phyloP scores from a whole-genome alignment of 2,329 filamentous ascomycete species.

The Aspergillus costaricaensis region DNA sequence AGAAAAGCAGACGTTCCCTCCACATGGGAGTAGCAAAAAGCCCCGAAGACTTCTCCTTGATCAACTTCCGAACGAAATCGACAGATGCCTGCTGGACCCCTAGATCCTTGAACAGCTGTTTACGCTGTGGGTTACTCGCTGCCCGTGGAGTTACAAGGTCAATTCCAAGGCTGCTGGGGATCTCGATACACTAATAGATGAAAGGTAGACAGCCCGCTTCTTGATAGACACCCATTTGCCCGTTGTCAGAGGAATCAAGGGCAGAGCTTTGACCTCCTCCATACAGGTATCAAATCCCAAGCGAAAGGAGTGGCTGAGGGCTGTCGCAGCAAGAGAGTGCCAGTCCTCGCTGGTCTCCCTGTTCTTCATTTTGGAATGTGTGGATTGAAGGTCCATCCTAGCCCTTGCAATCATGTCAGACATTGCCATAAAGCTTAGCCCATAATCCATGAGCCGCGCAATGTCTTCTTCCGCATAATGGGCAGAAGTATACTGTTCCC shows the following conservation, averaged over 20 bases:
- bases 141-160: not conserved
- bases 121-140: not conserved
- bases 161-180: not conserved
- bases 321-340: conserved; percentile 11
- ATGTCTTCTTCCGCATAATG: conserved; percentile 5
- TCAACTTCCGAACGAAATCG: not conserved
- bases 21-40: not conserved
- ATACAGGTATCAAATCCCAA: not conserved
- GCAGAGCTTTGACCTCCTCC: not conserved
- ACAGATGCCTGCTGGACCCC: conserved; percentile 2
- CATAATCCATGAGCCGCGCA: conserved; percentile 1
- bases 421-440: not conserved
- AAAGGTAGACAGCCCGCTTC: not conserved
- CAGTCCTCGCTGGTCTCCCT: conserved; percentile 4
- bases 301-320: not conserved
- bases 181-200: not conserved
- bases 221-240: not conserved
- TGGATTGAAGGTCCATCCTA: not conserved
- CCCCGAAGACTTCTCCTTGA: not conserved
- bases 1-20: not conserved
- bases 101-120: not conserved
- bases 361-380: conserved; percentile 5
- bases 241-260: not conserved
- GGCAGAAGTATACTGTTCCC: conserved; percentile 8
- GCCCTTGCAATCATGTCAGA: not conserved